phyloP scores from a whole-genome alignment of 257 asterid genomes.

The Solanum rostratum region DNA sequence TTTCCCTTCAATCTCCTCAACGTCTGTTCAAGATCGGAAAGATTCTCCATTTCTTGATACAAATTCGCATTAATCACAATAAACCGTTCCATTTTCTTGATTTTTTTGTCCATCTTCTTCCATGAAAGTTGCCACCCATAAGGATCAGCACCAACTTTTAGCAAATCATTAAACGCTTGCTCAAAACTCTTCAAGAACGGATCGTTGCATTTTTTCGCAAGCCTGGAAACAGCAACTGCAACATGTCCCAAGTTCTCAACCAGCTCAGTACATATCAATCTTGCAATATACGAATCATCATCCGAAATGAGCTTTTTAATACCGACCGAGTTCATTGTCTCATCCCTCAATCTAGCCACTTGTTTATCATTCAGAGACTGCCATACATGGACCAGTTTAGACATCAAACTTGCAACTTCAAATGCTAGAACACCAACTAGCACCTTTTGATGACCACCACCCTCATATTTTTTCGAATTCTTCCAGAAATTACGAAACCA shows the following conservation, averaged over 20 bases:
- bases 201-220: constrained; percentile 66
- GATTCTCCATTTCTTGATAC: constrained; percentile 76
- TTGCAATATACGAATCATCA: constrained; percentile 53
- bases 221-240: constrained; percentile 49
- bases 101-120: constrained; percentile 71
- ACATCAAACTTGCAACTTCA: constrained; percentile 85
- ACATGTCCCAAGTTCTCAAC: constrained; percentile 52
- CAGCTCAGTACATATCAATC: constrained; percentile 52
- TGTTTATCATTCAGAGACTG: constrained; percentile 67
- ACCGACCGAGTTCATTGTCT: constrained; percentile 51
- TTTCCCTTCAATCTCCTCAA: constrained; percentile 59
- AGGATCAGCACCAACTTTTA: constrained; percentile 32
- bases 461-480: constrained; percentile 37
- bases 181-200: constrained; percentile 71
- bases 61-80: constrained; percentile 37
- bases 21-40: constrained; percentile 70
- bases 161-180: constrained; percentile 59
- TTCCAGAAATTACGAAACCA: constrained; percentile 78
- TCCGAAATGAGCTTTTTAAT: constrained; percentile 58
- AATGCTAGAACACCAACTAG: constrained; percentile 74
- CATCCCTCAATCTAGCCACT: constrained; percentile 55
- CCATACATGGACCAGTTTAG: constrained; percentile 79
- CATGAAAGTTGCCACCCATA: constrained; percentile 59
- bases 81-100: constrained; percentile 63
- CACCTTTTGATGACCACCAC: constrained; percentile 28